phyloP scores from a whole-genome alignment of 805 yeast genomes.

The Kuraishia floccosa region DNA sequence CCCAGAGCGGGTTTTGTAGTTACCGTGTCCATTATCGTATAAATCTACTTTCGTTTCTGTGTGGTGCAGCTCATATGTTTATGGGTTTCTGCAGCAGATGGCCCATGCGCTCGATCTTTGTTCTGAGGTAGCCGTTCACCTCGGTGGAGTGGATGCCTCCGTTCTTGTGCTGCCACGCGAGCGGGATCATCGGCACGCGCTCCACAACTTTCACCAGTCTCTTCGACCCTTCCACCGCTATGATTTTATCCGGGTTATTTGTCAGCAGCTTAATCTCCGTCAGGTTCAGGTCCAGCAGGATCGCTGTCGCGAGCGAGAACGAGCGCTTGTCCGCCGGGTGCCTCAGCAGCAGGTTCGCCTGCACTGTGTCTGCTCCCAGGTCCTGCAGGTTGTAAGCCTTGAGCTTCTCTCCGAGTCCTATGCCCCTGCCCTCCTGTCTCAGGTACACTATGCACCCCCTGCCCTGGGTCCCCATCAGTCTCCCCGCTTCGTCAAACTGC shows the following conservation, averaged over 20 bases:
- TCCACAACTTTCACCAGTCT: conserved; percentile 66
- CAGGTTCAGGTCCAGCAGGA: conserved; percentile 72
- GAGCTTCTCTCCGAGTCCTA: conserved; percentile 94
- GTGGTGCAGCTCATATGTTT: conserved; percentile 3
- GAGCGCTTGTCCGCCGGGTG: conserved; percentile 99
- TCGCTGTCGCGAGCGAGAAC: conserved; percentile 89
- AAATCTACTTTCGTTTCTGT: too few species aligned
- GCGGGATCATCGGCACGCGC: conserved; percentile 94
- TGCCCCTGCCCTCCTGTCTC: conserved; percentile 98
- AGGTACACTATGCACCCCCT: conserved; percentile 92
- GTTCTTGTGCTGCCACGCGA: conserved; percentile 65
- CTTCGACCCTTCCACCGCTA: conserved; percentile 86
- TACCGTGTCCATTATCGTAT: too few species aligned
- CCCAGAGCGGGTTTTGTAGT: too few species aligned
- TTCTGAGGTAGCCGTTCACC: conserved; percentile 85
- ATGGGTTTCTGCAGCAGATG: conserved; percentile 54
- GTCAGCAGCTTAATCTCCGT: conserved; percentile 68
- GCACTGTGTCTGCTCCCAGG: conserved; percentile 96
- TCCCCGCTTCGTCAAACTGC: conserved; percentile 96
- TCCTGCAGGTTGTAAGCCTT: conserved; percentile 97
- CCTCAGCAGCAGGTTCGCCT: conserved; percentile 82
- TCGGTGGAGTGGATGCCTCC: conserved; percentile 74
- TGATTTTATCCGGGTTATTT: conserved; percentile 92
- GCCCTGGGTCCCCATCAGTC: conserved; percentile 78
- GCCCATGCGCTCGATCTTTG: conserved; percentile 97